phyloP scores from a whole-genome alignment of 495 filamentous ascomycete genomes.

The Cercophora newfieldiana region DNA sequence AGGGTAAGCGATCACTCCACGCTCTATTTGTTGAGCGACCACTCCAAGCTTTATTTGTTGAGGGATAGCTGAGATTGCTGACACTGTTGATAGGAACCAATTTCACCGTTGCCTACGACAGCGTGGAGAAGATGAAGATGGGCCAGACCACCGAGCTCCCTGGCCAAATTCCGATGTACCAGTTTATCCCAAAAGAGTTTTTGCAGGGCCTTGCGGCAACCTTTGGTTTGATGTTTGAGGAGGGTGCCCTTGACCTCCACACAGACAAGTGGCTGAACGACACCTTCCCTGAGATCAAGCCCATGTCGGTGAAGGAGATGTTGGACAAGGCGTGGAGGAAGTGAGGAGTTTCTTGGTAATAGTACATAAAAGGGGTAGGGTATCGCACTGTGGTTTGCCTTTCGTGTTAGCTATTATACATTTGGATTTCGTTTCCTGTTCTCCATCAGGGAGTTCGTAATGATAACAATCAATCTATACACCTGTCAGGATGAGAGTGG shows the following conservation, averaged over 20 bases:
- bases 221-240: slow-evolving; percentile 33
- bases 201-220: slow-evolving; percentile 32
- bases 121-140: slow-evolving; percentile 44
- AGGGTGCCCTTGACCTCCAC: slow-evolving; percentile 30
- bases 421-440: no score
- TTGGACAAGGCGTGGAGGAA: slow-evolving; percentile 6
- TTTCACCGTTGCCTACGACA: slow-evolving; percentile 52
- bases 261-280: slow-evolving; percentile 21
- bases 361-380: no score
- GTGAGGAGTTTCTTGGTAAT: no score
- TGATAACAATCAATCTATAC: no score
- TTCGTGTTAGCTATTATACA: no score
- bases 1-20: slow-evolving; percentile 42
- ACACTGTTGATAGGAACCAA: no score
- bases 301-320: slow-evolving; percentile 11
- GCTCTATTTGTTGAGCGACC: neutral
- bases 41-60: no score
- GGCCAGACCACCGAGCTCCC: slow-evolving; percentile 52
- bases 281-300: slow-evolving; percentile 3
- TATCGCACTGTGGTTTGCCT: no score
- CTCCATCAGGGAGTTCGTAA: no score
- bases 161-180: slow-evolving; percentile 32
- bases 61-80: no score
- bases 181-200: slow-evolving; percentile 36
- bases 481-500: no score